These are phyloP conservation scores for Cucurbitaria berberidis DNA, from an alignment of 2,329 filamentous ascomycete genomes.

Conservation along the genomic window DNA sequence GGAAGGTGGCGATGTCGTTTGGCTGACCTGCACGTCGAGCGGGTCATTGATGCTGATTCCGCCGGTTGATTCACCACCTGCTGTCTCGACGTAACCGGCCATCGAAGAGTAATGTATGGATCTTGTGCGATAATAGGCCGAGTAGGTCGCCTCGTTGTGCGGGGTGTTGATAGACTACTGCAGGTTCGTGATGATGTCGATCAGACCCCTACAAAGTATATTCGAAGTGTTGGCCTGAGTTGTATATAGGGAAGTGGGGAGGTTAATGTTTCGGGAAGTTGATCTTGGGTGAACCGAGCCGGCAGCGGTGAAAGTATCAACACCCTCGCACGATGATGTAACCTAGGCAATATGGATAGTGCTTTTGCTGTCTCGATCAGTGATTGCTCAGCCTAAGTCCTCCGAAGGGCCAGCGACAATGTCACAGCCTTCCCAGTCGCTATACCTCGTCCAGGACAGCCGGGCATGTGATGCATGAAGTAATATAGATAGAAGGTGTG, in stretches of 20 bases:
- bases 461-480: constrained; percentile 3
- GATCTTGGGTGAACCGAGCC: background rate
- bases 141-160: background rate
- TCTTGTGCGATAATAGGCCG: background rate
- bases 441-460: background rate
- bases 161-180: background rate
- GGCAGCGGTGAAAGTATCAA: background rate
- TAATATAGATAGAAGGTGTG: background rate
- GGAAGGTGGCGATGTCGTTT: constrained; percentile 7
- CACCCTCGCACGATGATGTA: background rate
- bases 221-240: background rate
- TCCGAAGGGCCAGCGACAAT: background rate
- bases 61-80: background rate
- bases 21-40: background rate
- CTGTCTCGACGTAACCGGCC: constrained; percentile 1
- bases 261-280: background rate
- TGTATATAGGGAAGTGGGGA: background rate
- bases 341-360: background rate
- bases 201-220: background rate
- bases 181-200: background rate
- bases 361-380: background rate
- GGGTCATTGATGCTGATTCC: background rate
- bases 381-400: background rate
- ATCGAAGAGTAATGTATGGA: constrained; percentile 4
- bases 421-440: background rate